Evolutionary conservation across 208 protist species (phyloP).

Genomic region (Tritrichomonas foetus): DNA sequence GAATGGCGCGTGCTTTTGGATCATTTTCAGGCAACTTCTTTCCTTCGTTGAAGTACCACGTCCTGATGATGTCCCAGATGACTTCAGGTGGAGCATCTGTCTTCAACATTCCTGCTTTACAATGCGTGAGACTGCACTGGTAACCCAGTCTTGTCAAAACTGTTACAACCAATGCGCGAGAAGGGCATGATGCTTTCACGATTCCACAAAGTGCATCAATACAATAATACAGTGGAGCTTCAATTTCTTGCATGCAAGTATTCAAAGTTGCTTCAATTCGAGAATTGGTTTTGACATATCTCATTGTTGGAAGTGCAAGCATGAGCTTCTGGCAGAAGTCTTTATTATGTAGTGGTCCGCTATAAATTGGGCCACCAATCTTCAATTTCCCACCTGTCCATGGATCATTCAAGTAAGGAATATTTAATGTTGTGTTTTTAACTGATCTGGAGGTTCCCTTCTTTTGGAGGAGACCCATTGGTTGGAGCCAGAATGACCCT

Average conservation of each 20-base stretch:
- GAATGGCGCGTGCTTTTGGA: not conserved
- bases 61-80: constrained; percentile 71
- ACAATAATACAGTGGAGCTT: not conserved
- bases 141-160: constrained; percentile 60
- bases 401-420: not conserved
- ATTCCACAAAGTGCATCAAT: not conserved
- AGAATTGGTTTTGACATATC: not conserved
- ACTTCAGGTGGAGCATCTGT: constrained; percentile 74
- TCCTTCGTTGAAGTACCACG: constrained; percentile 51
- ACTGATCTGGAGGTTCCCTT: not conserved
- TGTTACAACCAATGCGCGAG: not conserved
- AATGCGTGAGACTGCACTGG: constrained; percentile 76
- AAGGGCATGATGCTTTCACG: not conserved
- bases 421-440: not conserved
- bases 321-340: not conserved
- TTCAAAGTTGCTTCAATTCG: constrained; percentile 12
- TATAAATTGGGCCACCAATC: not conserved
- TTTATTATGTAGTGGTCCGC: not conserved
- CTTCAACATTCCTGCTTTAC: constrained; percentile 72
- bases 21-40: not conserved
- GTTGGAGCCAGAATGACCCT: not conserved
- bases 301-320: not conserved
- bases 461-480: not conserved
- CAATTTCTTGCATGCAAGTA: constrained; percentile 18
- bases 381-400: not conserved